phyloP scores from a whole-genome alignment of 2,329 filamentous ascomycete genomes.

The Allantophomopsis cytisporea region DNA sequence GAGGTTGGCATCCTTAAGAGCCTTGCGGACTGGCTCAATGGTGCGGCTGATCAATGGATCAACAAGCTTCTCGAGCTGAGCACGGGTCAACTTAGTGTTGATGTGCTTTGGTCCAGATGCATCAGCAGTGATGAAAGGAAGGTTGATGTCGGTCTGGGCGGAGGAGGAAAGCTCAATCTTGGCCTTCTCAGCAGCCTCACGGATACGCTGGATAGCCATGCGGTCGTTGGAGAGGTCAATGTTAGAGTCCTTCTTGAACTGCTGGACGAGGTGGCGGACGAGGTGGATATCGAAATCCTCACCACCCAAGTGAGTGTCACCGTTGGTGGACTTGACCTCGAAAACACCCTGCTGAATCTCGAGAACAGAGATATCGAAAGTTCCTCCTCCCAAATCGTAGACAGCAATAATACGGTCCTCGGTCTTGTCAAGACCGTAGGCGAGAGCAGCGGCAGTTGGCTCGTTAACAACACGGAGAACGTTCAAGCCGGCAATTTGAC shows the following conservation, averaged over 20 bases:
- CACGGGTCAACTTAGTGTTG: constrained; percentile 83
- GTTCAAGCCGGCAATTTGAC: constrained; percentile 90
- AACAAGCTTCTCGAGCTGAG: constrained; percentile 87
- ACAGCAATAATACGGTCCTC: constrained; percentile 81
- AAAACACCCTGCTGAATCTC: constrained; percentile 98
- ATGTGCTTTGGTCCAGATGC: constrained; percentile 96
- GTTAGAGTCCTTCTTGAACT: constrained; percentile 93
- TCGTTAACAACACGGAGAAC: constrained; percentile 97
- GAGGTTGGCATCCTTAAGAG: constrained; percentile 87
- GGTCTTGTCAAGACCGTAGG: constrained; percentile 94
- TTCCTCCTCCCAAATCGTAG: constrained; percentile 97
- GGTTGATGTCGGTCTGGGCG: constrained; percentile 92
- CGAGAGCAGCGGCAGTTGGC: constrained; percentile 88
- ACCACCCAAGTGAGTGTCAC: constrained; percentile 95
- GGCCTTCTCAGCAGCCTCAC: constrained; percentile 96
- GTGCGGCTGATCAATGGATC: constrained; percentile 79
- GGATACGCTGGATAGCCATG: constrained; percentile 98
- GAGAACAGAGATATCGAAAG: constrained; percentile 96
- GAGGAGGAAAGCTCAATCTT: constrained; percentile 98
- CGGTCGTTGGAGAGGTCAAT: constrained; percentile 85
- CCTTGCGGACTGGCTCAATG: constrained; percentile 89
- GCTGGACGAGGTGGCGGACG: constrained; percentile 82
- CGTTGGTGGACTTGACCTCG: constrained; percentile 98
- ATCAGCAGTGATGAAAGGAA: constrained; percentile 97
- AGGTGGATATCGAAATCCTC: constrained; percentile 96